phyloP scores from a whole-genome alignment of 768 basidiomycete species.

The Brasilioporus rufonigricans region DNA sequence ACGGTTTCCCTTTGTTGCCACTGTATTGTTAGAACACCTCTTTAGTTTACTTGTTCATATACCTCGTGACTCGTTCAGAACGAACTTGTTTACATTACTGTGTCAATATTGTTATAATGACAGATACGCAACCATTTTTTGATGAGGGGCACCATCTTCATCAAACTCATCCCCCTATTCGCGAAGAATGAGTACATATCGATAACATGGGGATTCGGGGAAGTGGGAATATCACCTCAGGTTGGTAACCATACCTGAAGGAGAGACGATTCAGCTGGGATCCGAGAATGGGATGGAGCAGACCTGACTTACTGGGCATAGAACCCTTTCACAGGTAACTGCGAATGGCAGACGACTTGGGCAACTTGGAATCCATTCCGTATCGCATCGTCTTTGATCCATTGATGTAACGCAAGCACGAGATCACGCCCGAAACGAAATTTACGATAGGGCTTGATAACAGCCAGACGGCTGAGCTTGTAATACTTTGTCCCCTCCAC shows the following conservation, averaged over 20 bases:
- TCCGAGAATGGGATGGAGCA: conserved; percentile 9
- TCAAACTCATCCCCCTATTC: conserved; percentile 69
- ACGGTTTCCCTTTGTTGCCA: conserved; percentile 33
- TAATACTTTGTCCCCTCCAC: conserved; percentile 46
- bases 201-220: conserved; percentile 10
- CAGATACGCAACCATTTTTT: conserved; percentile 69
- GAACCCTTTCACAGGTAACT: conserved; percentile 65
- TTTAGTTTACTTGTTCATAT: conserved; percentile 35
- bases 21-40: conserved; percentile 41
- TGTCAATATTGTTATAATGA: conserved; percentile 36
- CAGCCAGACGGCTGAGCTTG: conserved; percentile 71
- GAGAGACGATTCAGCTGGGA: conserved; percentile 8
- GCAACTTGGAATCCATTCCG: conserved; percentile 28
- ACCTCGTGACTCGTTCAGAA: conserved; percentile 21
- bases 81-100: conserved; percentile 22
- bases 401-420: conserved; percentile 59
- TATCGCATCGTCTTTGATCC: conserved; percentile 45
- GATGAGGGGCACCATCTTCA: conserved; percentile 84
- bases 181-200: conserved; percentile 24
- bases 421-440: conserved; percentile 66
- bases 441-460: conserved; percentile 63
- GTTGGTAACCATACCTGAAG: conserved; percentile 60
- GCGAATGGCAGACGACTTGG: conserved; percentile 63
- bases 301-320: conserved; percentile 61
- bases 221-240: conserved; percentile 48